phyloP scores from a whole-genome alignment of 345 rosid genomes.

The Ceriops tagal region DNA sequence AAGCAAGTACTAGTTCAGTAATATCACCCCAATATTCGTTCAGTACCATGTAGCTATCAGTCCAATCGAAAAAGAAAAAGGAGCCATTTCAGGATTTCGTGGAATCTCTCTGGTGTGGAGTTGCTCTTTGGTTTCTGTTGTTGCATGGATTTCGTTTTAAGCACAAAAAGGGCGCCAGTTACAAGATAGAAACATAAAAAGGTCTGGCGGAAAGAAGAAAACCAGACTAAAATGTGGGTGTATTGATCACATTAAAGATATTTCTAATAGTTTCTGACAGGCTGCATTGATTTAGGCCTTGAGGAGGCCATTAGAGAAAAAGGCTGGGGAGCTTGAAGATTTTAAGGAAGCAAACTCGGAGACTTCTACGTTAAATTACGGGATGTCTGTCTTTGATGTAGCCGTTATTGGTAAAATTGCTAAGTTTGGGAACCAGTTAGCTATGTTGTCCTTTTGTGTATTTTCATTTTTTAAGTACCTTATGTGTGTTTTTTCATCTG shows the following conservation, averaged over 20 bases:
- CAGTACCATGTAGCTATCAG: slow-evolving; percentile 29
- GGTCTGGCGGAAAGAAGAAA: too few species aligned
- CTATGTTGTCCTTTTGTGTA: slow-evolving; percentile 5
- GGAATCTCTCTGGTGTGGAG: not conserved
- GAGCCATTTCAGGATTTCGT: slow-evolving; percentile 4
- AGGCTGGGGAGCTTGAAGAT: not conserved
- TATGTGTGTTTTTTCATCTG: not conserved
- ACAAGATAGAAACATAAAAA: too few species aligned
- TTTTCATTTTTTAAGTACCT: too few species aligned
- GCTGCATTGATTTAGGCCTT: not conserved
- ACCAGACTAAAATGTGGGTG: slow-evolving; percentile 1
- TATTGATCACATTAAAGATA: not conserved
- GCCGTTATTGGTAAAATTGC: too few species aligned
- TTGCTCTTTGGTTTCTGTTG: too few species aligned
- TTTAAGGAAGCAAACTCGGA: slow-evolving; percentile 17
- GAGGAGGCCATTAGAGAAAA: too few species aligned
- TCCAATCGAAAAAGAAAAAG: slow-evolving; percentile 9
- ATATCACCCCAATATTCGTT: slow-evolving; percentile 29
- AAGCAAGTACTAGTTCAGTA: slow-evolving; percentile 33
- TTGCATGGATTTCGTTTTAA: not conserved
- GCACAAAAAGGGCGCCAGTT: not conserved
- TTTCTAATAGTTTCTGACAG: not conserved
- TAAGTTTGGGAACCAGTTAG: slow-evolving; percentile 1
- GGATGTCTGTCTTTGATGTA: too few species aligned
- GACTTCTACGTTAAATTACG: not conserved